phyloP scores from a whole-genome alignment of 1,284 basidiomycete genomes.

The Cystobasidium slooffiae region DNA sequence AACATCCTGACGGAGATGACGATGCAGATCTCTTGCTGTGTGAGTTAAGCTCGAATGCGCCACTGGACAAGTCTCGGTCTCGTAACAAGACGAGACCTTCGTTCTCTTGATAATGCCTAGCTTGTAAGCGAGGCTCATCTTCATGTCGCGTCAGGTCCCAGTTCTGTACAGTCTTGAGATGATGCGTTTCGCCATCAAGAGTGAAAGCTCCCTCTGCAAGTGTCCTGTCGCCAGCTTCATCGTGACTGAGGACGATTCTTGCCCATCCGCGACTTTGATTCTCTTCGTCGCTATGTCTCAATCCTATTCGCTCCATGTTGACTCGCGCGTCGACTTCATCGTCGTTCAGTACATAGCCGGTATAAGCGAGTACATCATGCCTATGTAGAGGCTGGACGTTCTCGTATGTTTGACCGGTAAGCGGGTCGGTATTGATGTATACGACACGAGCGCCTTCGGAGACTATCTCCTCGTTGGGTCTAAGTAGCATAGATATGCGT shows the following conservation, averaged over 20 bases:
- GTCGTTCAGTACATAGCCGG: constrained; percentile 50
- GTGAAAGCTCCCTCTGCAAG: constrained; percentile 76
- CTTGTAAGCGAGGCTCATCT: constrained; percentile 73
- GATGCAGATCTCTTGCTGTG: neutral
- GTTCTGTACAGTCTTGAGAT: constrained; percentile 72
- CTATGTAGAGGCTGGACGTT: constrained; percentile 42
- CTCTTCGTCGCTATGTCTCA: constrained; percentile 42
- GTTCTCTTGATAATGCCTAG: constrained; percentile 65
- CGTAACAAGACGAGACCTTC: constrained; percentile 60
- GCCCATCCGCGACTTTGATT: constrained; percentile 48
- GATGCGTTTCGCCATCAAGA: constrained; percentile 69
- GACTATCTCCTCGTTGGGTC: constrained; percentile 49
- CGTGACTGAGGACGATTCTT: constrained; percentile 47
- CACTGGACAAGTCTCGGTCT: constrained; percentile 48
- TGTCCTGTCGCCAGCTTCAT: constrained; percentile 39
- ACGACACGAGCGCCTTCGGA: constrained; percentile 47
- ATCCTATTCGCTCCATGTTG: constrained; percentile 46
- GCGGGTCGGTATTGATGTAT: constrained; percentile 45
- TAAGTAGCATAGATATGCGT: constrained; percentile 48
- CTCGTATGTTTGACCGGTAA: constrained; percentile 41
- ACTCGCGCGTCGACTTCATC: constrained; percentile 46
- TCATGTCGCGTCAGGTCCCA: constrained; percentile 59
- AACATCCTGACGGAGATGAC: constrained; percentile 12
- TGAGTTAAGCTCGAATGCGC: constrained; percentile 26
- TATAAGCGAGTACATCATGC: constrained; percentile 49